Evolutionary conservation across 139 green algal genomes (phyloP), one percentile per base, ranked within the genome.

Genomic region (Tetradesmus obliquus): DNA sequence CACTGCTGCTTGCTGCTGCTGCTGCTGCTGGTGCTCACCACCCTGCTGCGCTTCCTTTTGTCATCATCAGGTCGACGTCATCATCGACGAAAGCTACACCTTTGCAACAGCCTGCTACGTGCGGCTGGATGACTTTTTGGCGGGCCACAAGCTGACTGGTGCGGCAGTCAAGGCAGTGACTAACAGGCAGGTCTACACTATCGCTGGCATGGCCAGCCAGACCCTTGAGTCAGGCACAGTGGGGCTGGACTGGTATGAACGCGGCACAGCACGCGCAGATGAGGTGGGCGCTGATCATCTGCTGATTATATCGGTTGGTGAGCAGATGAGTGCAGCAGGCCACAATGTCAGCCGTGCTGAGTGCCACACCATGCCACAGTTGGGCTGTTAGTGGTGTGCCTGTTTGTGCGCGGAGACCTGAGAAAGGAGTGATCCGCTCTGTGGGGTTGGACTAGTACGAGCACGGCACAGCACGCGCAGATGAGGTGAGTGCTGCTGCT

Each of bases 231-330:
- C 53, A 17, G 6, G 86, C 51, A 84, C 3, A 6, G 71, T 90
- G 5, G 86, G 86, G 2, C 5, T 90, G 3, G 86, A 90, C 86
- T 90, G 86, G 86, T 90, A 81, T 72, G 86, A 90, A n/a, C 60
- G 86, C 3, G 86, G 86, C 24, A 55, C 71, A 13, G 9, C 53
- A 55, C 22, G 86, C 32, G 55, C 32, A 24, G 86, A 90, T 66
- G 69, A 84, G 71, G 86, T 90, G 13, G 32, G 86, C 53, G 12
- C 71, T 66, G 8, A 13, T 13, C 57, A 66, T 66, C 57, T 13
- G 57, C 57, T 13, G 57, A 9, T 7, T 66, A 66, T 66, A 79
- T 22, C 32, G 32, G 32, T 45, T 45, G 32, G 32, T 45, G 32
- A 45, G 32, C 32, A 45, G 32, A 45, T 45, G 32, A 45, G 32